Evolutionary conservation across 257 asterid genomes (phyloP), one percentile per base, ranked within the genome.

Genomic region (Knoxia roxburghii): DNA sequence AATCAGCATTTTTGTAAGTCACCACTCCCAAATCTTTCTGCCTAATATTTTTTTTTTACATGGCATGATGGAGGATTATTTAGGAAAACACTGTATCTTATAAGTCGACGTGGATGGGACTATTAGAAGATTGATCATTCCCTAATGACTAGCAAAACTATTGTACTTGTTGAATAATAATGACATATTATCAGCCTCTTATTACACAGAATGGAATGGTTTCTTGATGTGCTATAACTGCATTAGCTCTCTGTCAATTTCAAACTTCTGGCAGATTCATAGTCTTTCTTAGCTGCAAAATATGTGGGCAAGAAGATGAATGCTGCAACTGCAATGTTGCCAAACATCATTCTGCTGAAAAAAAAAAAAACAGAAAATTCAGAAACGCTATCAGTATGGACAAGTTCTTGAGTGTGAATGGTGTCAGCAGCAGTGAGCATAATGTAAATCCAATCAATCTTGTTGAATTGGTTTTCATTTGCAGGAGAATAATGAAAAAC

Each of bases 341-440:
- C 33, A 32, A 30, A 32, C 20, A 56, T 56, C 21, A 14, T 15
- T 56, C 63, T 12, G n/a, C n/a, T n/a, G n/a, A n/a, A n/a, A n/a
- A n/a, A n/a, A n/a, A n/a, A n/a, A n/a, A n/a, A n/a, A n/a, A n/a
- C n/a, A n/a, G n/a, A n/a, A n/a, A n/a, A n/a, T n/a, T n/a, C n/a
- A n/a, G n/a, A n/a, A n/a, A n/a, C n/a, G n/a, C n/a, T n/a, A n/a
- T n/a, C n/a, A n/a, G n/a, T n/a, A n/a, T n/a, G n/a, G n/a, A n/a
- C n/a, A 48, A 20, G 50, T 13, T 3, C 50, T 12, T 48, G 17
- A 48, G 9, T 15, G 23, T 26, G 27, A 21, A 27, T 55, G 61
- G 37, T 55, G 61, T 55, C 37, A 26, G 61, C 35, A 27, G 61
- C n/a, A n/a, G n/a, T 27, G 33, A 26, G 39, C 61, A 55, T 55